Base-by-base conservation (phyloP, 2,329 filamentous ascomycete species). In the Fusarium lyarnte region DNA sequence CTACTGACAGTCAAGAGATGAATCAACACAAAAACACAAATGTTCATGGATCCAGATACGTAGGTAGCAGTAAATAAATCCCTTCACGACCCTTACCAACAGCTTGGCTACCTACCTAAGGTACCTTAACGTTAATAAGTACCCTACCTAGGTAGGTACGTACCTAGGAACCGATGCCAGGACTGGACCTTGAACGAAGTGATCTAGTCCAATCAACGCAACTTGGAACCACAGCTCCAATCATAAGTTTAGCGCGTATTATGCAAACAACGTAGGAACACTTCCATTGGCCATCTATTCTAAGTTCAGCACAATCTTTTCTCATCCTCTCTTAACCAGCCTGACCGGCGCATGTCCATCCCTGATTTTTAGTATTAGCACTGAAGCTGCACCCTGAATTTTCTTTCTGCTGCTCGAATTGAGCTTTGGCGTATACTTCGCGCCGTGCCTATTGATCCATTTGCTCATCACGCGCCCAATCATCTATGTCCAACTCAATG, bases 301-400 rank as follows among this genome's bases (percentile, higher is more conserved):
- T 67, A 63, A 53, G 38, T 36, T 76, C 82, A 82, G 45, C 41
- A 88, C 82, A 81, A 95, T 94, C 76, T 87, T 87, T 85, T 95
- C 93, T 71, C 87, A 82, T 0, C 93, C 93, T 73, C 91, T 89
- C 82, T 83, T 89, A 14, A 93, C 91, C 72, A 95, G 81, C 70
- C 92, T 83, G 43, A 95, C 83, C 0, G 91, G 91, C 38, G 95
- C 89, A 60, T 87, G 84, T 10, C 84, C 84, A n/a, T 83, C 85
- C 35, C 90, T 85, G 80, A 95, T 84, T 82, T 94, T 93, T 73
- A 95, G 83, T 66, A 93, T 94, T 67, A 95, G 86, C 63, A 93
- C 81, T n/a, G 87, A 88, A 33, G 83, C 85, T 74, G 92, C 90
- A 36, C 84, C 82, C 63, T 80, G 81, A 53, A 94, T 78, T 58